phyloP scores from a whole-genome alignment of 1,284 basidiomycete genomes.

The Heliocybe sulcata region DNA sequence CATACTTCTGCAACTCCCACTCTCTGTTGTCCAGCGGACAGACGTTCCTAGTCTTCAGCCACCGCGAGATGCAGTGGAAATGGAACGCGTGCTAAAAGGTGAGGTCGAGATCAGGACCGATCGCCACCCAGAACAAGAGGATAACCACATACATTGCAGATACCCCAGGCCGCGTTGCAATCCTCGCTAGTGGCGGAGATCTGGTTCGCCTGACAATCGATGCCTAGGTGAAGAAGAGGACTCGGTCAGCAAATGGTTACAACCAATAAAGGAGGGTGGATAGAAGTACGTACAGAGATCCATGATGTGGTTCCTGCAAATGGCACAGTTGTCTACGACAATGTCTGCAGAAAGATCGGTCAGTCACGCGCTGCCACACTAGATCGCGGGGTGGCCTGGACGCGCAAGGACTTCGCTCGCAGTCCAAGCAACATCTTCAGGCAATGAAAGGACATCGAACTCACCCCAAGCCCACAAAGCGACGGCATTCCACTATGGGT shows the following conservation, averaged over 20 bases:
- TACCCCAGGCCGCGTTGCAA: slow-evolving; percentile 99
- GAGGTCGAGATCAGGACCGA: background rate
- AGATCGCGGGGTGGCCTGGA: slow-evolving; percentile 5
- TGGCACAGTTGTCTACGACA: slow-evolving; percentile 94
- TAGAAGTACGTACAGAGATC: slow-evolving; percentile 75
- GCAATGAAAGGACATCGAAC: background rate
- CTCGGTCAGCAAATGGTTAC: slow-evolving; percentile 5
- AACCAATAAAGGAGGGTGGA: slow-evolving; percentile 4
- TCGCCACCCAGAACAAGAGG: background rate
- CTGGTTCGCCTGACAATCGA: slow-evolving; percentile 99
- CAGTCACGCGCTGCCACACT: slow-evolving; percentile 2
- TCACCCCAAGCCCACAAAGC: slow-evolving; percentile 94
- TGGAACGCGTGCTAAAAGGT: slow-evolving; percentile 90
- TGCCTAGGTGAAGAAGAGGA: slow-evolving; percentile 50
- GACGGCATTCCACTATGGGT: slow-evolving; percentile 87
- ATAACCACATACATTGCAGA: slow-evolving; percentile 87
- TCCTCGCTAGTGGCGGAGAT: slow-evolving; percentile 94
- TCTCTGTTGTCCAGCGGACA: slow-evolving; percentile 97
- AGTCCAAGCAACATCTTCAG: background rate
- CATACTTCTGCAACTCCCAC: slow-evolving; percentile 92
- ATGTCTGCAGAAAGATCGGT: slow-evolving; percentile 54
- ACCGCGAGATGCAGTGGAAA: slow-evolving; percentile 99
- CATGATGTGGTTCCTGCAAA: slow-evolving; percentile 98
- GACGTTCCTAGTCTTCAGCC: slow-evolving; percentile 99
- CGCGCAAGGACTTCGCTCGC: slow-evolving; percentile 14